Conservation (phyloP, 2,329 filamentous ascomycete species). For the Clonostachys sp. region DNA sequence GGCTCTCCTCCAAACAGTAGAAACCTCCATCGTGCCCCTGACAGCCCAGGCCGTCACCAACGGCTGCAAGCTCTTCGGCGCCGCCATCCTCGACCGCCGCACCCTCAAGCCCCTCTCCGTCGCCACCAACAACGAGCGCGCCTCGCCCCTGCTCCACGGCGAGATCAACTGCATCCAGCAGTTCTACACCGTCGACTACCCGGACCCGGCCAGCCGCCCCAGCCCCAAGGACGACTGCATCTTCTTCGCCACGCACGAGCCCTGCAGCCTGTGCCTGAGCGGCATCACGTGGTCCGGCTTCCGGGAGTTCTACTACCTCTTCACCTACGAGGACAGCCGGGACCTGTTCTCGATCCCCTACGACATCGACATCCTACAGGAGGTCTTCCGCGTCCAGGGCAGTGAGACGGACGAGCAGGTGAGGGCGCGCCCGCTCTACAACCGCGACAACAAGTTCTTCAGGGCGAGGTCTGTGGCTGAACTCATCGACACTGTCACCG, state of each 20-base stretch:
- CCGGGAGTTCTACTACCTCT: constrained; percentile 51
- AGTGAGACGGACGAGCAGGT: constrained; percentile 31
- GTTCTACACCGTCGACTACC: constrained; percentile 39
- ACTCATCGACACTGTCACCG: constrained; percentile 27
- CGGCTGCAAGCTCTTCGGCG: constrained; percentile 53
- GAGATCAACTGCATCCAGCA: constrained; percentile 58
- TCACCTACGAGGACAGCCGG: constrained; percentile 54
- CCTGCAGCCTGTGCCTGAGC: constrained; percentile 52
- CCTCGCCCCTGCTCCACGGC: constrained; percentile 51
- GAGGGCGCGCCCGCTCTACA: constrained; percentile 39
- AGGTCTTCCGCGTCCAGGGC: constrained; percentile 40
- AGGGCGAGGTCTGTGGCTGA: constrained; percentile 33
- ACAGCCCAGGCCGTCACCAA: constrained; percentile 42
- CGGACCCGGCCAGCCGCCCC: constrained; percentile 27
- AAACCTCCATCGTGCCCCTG: constrained; percentile 43
- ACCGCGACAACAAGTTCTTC: constrained; percentile 53
- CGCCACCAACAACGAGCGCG: constrained; percentile 51
- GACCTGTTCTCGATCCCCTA: constrained; percentile 51
- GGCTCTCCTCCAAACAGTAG: constrained; percentile 34
- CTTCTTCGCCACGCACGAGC: constrained; percentile 56
- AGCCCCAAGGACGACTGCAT: constrained; percentile 39
- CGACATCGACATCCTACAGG: constrained; percentile 52
- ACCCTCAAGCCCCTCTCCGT: constrained; percentile 37
- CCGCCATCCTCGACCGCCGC: constrained; percentile 41
- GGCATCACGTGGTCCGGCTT: constrained; percentile 56